Evolutionary conservation across 2,329 filamentous ascomycete species (phyloP), one percentile per base, ranked within the genome.

Genomic region (Pseudofabraea citricarpa): DNA sequence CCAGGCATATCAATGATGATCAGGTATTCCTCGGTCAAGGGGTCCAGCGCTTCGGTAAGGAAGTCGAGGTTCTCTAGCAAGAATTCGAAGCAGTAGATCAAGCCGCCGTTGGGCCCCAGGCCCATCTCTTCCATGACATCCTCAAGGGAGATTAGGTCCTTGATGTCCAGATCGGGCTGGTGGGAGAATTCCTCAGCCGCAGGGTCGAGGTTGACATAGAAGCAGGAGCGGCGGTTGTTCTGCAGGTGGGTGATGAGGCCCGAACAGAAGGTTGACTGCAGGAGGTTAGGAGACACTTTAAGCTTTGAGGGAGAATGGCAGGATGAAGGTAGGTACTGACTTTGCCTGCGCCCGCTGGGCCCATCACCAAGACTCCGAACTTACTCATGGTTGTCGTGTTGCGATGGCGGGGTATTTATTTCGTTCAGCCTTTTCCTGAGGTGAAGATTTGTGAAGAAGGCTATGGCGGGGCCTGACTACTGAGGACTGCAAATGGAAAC

Each of bases 1-100:
- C 93, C 93, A 0, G 93, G 93, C 87, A 97, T 96, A 68, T 98
- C 93, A 69, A 98, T 90, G 51, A 98, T 87, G 65, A 97, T 95
- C 50, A 98, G 78, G 65, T 95, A 96, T 58, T 97, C 93, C 58
- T 98, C 93, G 8, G 88, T 91, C 44, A 95, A 73, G 32, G 82
- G 78, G 56, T 95, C 89, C 44, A 96, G 80, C 15, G 86, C 82
- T 50, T 94, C 86, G 36, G 86, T 87, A 39, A 96, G 72, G 67
- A 93, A 96, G 68, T 95, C 90, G 50, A 95, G 81, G 62, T 96
- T 95, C 64, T 95, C 87, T 63, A 95, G 82, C 36, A 96, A 79
- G 64, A 94, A 95, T 67, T 96, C 90, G 68, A 96, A 95, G 70
- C 90, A 96, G 74, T 94, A 95, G 58, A 96, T 91, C 40, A 96